Evolutionary conservation across 148 eudicot species (phyloP), one percentile per base, ranked within the genome.

Genomic region (Vaccinium darrowii): DNA sequence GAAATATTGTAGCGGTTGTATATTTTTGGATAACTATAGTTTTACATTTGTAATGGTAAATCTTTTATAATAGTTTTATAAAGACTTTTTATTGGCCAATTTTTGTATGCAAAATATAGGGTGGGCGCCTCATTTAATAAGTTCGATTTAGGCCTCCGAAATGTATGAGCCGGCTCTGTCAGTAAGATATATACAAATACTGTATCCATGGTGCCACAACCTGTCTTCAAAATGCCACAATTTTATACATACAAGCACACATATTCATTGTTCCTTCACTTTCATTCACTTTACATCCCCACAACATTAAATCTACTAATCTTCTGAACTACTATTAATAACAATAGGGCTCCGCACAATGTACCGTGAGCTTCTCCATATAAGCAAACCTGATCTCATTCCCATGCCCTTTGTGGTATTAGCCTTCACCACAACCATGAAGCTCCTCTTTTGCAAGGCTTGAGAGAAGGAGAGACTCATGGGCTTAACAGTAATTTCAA

Each of bases 291-390:
- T 4, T 36, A 72, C 15, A n/a, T 63, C 11, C 30, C 27, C 71
- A 63, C n/a, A 12, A 25, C 30, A 69, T 12, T 12, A 25, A 27
- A 23, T 69, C 74, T 13, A 50, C 36, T 53, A 56, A 8, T 62
- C 54, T 80, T 82, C 81, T 43, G 84, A 88, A 49, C 74, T 85
- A 4, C 39, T 12, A 27, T 89, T 90, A 83, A 94, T 76, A 53
- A 91, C 98, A 82, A 94, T 90, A 0, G 98, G 96, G 84, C 94
- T 93, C 85, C 98, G 90, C 53, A 95, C 98, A 80, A 67, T 83
- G 79, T 93, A 87, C 58, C 91, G 81, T 12, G 88, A 49, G 86
- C 93, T 92, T 89, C 84, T 95, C 98, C 98, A 95, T 11, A 90
- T 73, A 8, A 95, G 87, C 51, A 91, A 93, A 81, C 91, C 96